Conservation (phyloP, 345 rosid genomes). For the Euphorbia peplus region DNA sequence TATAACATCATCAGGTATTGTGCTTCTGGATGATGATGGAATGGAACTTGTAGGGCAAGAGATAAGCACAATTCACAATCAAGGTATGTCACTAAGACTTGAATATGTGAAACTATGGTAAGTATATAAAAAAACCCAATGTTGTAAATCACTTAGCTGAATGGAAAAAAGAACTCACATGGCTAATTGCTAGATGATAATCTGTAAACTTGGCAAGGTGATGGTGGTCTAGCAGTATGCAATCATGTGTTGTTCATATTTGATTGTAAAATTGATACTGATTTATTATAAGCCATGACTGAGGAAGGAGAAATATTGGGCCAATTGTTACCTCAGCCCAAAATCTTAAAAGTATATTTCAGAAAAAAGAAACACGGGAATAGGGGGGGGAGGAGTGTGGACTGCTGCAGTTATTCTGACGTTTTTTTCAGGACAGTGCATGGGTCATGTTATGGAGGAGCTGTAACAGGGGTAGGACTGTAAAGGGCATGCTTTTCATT, state of each 20-base stretch:
- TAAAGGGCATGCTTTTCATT: no score
- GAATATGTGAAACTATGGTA: slow-evolving; percentile 1
- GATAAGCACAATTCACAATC: slow-evolving; percentile 49
- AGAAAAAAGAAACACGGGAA: no score
- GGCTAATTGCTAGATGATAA: neutral
- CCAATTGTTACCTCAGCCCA: no score
- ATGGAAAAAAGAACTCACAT: neutral
- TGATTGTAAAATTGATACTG: neutral
- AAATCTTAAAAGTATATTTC: no score
- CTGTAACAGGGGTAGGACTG: no score
- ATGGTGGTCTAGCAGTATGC: neutral
- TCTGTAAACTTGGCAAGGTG: slow-evolving; percentile 3
- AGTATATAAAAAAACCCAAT: neutral
- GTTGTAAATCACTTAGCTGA: neutral
- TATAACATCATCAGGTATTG: slow-evolving; percentile 63
- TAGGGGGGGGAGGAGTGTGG: no score
- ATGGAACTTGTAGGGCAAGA: slow-evolving; percentile 56
- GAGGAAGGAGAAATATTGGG: no score
- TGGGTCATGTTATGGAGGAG: no score
- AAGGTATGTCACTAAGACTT: slow-evolving; percentile 34
- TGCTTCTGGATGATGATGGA: slow-evolving; percentile 55
- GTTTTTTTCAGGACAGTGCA: no score
- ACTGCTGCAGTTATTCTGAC: no score
- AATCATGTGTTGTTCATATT: neutral
- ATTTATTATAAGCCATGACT: no score